These are phyloP conservation scores for Beauveria brongniartii DNA, from an alignment of 2,329 filamentous ascomycete genomes.

Conservation along the genomic window DNA sequence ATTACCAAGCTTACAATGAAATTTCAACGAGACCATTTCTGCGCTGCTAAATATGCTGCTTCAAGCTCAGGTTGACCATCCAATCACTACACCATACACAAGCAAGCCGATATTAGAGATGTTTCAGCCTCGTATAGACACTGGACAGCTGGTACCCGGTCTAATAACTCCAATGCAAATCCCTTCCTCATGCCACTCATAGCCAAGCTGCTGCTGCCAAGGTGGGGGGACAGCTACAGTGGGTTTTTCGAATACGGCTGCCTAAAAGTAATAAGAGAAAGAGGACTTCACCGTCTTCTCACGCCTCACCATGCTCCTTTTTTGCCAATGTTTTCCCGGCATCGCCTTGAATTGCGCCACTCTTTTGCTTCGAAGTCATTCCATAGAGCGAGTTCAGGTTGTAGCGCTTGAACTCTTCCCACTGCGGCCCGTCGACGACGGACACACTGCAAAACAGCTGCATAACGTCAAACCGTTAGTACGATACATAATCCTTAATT, in stretches of 20 bases:
- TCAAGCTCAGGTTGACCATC: too few species aligned
- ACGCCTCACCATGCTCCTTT: not conserved
- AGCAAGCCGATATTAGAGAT: not conserved
- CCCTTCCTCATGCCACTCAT: not conserved
- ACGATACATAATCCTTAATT: not conserved
- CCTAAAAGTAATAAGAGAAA: not conserved
- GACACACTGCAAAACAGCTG: conserved; percentile 72
- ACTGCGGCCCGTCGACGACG: conserved; percentile 62
- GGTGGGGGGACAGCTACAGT: not conserved
- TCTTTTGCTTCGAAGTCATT: conserved; percentile 15
- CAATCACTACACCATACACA: too few species aligned
- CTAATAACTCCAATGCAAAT: not conserved
- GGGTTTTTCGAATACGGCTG: not conserved
- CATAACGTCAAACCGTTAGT: not conserved
- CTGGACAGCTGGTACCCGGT: not conserved
- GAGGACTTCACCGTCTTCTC: not conserved
- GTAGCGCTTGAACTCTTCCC: conserved; percentile 66
- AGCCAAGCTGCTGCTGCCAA: not conserved
- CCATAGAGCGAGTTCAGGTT: conserved; percentile 69
- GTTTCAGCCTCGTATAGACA: not conserved
- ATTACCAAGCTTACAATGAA: too few species aligned
- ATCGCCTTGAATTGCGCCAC: not conserved
- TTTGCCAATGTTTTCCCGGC: not conserved
- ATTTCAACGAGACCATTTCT: too few species aligned
- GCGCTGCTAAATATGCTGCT: too few species aligned